A percentile compares a stretch with the other conserved stretches of the same genome.
These are phyloP conservation scores for Blepharisma japonicum DNA, from an alignment of 73 alveolate species.

Conservation along the genomic window DNA sequence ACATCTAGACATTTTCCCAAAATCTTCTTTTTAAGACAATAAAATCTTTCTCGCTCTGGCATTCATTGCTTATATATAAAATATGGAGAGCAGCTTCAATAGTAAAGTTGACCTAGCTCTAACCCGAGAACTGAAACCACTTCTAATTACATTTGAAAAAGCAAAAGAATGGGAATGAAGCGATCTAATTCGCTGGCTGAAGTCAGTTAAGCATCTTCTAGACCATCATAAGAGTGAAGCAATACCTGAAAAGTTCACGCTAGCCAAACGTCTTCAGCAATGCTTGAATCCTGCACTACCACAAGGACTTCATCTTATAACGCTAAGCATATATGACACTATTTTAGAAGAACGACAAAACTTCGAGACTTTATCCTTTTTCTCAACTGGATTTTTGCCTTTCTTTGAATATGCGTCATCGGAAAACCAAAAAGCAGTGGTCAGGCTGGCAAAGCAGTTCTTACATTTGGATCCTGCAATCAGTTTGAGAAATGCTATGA, in stretches of 20 bases:
- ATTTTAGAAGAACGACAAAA: background rate
- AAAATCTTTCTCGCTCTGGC: no score
- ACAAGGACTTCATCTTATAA: slow-evolving; percentile 19
- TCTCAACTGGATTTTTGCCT: slow-evolving; percentile 18
- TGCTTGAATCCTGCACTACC: slow-evolving; percentile 24
- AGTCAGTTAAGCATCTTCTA: background rate
- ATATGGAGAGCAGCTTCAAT: no score
- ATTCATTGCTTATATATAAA: no score
- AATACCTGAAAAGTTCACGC: background rate
- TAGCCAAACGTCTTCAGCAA: slow-evolving; percentile 18
- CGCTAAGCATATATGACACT: background rate
- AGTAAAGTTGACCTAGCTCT: no score
- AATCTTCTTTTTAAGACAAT: no score
- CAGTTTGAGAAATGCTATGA: background rate
- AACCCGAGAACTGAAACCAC: background rate
- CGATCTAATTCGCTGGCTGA: slow-evolving; percentile 6
- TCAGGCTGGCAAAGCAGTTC: no score
- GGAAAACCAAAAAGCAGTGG: background rate
- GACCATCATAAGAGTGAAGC: background rate
- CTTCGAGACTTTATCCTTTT: background rate
- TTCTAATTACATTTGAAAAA: slow-evolving; percentile 10
- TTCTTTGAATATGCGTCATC: slow-evolving; percentile 10
- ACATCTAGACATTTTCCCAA: no score
- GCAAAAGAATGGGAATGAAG: slow-evolving; percentile 31
- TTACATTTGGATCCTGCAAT: no score